Evolutionary conservation across 371 early-diverging fungal species (phyloP).

Genomic region (Circinella minor): DNA sequence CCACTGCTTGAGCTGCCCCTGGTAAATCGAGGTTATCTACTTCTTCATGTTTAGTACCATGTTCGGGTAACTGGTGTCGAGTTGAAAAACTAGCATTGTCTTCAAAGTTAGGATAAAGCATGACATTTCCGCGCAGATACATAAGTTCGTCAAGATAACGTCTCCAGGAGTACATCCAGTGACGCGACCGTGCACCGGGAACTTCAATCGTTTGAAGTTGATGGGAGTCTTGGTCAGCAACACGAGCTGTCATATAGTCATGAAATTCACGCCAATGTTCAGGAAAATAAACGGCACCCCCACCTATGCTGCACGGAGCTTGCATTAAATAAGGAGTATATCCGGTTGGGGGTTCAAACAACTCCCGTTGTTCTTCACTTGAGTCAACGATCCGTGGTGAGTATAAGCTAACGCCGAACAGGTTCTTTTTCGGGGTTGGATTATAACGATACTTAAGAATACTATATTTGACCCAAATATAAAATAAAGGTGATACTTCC

Average conservation of each 20-base stretch:
- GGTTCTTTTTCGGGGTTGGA: background rate
- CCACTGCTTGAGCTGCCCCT: conserved; percentile 37
- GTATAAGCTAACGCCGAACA: conserved; percentile 69
- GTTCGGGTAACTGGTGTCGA: conserved; percentile 48
- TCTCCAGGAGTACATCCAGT: conserved; percentile 67
- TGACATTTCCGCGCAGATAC: conserved; percentile 63
- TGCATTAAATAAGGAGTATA: conserved; percentile 54
- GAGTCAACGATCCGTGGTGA: conserved; percentile 51
- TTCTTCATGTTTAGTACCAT: conserved; percentile 11
- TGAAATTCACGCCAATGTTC: conserved; percentile 73
- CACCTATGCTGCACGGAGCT: conserved; percentile 43
- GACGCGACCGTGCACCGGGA: conserved; percentile 49
- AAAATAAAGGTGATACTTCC: conserved; percentile 63
- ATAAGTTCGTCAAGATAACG: conserved; percentile 65
- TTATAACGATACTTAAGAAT: conserved; percentile 58
- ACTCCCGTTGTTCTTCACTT: conserved; percentile 16
- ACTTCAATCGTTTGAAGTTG: conserved; percentile 48
- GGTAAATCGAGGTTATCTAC: background rate
- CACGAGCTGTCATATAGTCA: conserved; percentile 59
- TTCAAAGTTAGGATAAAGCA: conserved; percentile 63
- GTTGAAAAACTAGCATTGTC: conserved; percentile 58
- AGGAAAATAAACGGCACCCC: conserved; percentile 69
- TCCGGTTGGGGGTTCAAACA: conserved; percentile 10
- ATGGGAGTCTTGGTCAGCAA: conserved; percentile 43
- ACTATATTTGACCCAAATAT: conserved; percentile 61